Conservation (phyloP, 305 asterid genomes). For the Fraxinus velutina region DNA sequence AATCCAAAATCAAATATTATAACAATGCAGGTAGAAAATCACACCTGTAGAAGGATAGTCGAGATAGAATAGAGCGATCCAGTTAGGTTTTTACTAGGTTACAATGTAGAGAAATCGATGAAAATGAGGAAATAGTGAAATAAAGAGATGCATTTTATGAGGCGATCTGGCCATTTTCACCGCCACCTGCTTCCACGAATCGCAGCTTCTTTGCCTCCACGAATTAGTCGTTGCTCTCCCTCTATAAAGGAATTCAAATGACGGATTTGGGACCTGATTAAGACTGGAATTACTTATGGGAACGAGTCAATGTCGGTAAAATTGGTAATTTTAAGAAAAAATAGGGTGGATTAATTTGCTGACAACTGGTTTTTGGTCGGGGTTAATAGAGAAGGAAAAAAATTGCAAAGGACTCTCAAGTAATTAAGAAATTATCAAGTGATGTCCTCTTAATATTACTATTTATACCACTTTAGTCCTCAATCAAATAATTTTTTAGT, state of each 20-base stretch:
- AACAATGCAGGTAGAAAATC: slow-evolving; percentile 30
- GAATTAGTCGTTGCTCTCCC: slow-evolving; percentile 18
- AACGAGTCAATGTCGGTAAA: not conserved
- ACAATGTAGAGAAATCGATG: slow-evolving; percentile 15
- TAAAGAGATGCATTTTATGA: slow-evolving; percentile 32
- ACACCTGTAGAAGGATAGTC: slow-evolving; percentile 18
- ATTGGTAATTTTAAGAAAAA: not conserved
- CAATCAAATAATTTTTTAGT: not conserved
- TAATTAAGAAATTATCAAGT: not conserved
- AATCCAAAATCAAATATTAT: not conserved
- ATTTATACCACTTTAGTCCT: not conserved
- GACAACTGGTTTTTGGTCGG: not conserved
- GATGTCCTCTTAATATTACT: not conserved
- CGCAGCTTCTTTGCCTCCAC: slow-evolving; percentile 43
- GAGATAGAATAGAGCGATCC: not conserved
- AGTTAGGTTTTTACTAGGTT: slow-evolving; percentile 15
- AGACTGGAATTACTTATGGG: not conserved
- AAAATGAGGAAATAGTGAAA: slow-evolving; percentile 16
- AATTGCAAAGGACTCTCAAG: not conserved
- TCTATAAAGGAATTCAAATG: not conserved
- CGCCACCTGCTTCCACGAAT: slow-evolving; percentile 53
- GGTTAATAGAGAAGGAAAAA: not conserved
- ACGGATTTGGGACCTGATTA: not conserved
- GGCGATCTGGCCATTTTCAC: slow-evolving; percentile 48
- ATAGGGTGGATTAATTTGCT: not conserved